Evolutionary conservation across 225 moss, liverwort and hornwort species (phyloP).

Genomic region (Thuidium tamariscinum): DNA sequence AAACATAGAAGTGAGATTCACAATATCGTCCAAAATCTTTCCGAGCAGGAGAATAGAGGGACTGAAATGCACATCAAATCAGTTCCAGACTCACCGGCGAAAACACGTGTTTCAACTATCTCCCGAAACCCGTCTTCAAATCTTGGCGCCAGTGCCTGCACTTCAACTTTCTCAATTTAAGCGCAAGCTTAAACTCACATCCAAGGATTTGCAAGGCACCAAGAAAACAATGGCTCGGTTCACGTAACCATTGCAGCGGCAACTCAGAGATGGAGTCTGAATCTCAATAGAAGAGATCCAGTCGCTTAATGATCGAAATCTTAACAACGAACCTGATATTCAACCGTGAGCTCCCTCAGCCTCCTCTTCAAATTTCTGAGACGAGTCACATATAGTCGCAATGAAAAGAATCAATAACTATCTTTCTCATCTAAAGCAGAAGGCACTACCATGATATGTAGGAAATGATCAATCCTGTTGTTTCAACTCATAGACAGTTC

Average conservation of each 20-base stretch:
- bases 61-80: no score
- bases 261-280: neutral
- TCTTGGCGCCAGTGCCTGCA: constrained; percentile 31
- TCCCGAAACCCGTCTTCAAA: constrained; percentile 8
- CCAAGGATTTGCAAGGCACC: neutral
- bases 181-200: neutral
- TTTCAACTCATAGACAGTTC: no score
- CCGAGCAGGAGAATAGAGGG: no score
- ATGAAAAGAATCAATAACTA: no score
- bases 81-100: constrained; percentile 11
- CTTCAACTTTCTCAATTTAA: neutral
- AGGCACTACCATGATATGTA: no score
- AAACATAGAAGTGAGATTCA: no score
- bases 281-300: no score
- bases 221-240: neutral
- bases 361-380: constrained; percentile 6
- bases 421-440: no score
- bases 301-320: neutral
- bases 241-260: neutral
- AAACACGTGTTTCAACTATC: constrained; percentile 46
- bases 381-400: no score
- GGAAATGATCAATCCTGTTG: no score
- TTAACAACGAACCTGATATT: neutral
- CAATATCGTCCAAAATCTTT: no score
- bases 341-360: constrained; percentile 2